Evolutionary conservation across 345 rosid genomes (phyloP).

Genomic region (Hibiscus syriacus): DNA sequence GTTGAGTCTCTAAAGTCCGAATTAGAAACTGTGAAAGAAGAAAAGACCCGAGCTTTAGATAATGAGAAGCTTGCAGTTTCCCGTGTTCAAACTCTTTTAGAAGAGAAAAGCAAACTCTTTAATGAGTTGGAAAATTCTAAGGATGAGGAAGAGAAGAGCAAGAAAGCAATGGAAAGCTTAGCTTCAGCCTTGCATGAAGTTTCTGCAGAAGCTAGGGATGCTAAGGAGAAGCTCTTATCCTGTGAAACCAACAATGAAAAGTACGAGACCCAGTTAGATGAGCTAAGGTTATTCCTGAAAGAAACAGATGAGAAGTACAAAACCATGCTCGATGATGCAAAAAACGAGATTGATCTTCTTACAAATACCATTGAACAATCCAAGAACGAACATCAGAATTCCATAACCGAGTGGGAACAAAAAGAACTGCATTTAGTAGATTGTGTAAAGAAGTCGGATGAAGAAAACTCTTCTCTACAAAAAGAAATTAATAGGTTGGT

Average conservation of each 20-base stretch:
- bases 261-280: constrained; percentile 67
- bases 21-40: constrained; percentile 54
- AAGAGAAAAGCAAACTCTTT: constrained; percentile 67
- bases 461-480: constrained; percentile 52
- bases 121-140: constrained; percentile 59
- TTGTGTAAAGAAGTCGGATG: constrained; percentile 56
- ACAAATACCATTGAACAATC: constrained; percentile 42
- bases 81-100: constrained; percentile 54
- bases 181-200: constrained; percentile 95
- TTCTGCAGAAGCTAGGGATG: constrained; percentile 85
- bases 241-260: constrained; percentile 59
- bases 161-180: constrained; percentile 94
- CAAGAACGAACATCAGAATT: constrained; percentile 45
- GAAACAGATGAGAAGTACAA: constrained; percentile 76
- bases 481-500: constrained; percentile 64
- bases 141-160: constrained; percentile 91
- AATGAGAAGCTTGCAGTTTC: constrained; percentile 72
- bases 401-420: constrained; percentile 70
- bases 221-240: constrained; percentile 73
- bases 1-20: constrained; percentile 51
- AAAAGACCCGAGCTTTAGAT: constrained; percentile 60
- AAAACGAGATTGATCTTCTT: constrained; percentile 60
- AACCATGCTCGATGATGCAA: constrained; percentile 64
- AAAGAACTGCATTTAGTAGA: constrained; percentile 54
- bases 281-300: constrained; percentile 64